Evolutionary conservation across 2,329 filamentous ascomycete species (phyloP).

Genomic region (Alternaria ethzedia): DNA sequence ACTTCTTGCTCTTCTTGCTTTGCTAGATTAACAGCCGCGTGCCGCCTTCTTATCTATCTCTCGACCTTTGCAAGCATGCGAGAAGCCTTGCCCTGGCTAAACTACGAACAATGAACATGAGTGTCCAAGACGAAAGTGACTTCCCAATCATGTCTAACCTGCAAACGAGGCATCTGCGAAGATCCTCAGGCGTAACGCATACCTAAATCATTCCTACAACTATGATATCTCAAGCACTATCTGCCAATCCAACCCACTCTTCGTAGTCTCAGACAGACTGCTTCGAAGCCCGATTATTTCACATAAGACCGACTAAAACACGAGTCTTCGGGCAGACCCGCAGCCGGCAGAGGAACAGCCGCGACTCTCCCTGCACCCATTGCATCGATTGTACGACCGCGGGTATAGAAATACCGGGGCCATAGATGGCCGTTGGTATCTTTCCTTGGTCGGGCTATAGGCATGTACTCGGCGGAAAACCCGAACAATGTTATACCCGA

Average conservation of each 20-base stretch:
- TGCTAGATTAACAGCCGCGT: not conserved
- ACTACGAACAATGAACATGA: not conserved
- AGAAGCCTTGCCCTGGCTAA: not conserved
- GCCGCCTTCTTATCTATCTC: not conserved
- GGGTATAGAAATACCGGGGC: not conserved
- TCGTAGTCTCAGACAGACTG: not conserved
- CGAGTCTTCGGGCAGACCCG: not conserved
- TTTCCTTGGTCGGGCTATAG: not conserved
- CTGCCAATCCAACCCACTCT: not conserved
- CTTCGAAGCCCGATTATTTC: not conserved
- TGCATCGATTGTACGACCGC: not conserved
- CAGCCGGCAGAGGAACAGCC: not conserved
- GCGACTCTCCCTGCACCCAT: not conserved
- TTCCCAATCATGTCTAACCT: not conserved
- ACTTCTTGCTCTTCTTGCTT: not conserved
- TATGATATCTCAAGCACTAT: not conserved
- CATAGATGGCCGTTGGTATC: not conserved
- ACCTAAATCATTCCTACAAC: not conserved
- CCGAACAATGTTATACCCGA: not conserved
- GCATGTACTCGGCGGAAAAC: not conserved
- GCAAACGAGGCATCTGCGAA: not conserved
- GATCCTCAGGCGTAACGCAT: not conserved
- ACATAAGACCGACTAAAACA: not conserved
- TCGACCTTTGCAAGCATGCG: not conserved
- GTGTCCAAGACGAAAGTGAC: not conserved